Conservation (phyloP, 2,329 filamentous ascomycete species). For the Trichoderma asperellum region DNA sequence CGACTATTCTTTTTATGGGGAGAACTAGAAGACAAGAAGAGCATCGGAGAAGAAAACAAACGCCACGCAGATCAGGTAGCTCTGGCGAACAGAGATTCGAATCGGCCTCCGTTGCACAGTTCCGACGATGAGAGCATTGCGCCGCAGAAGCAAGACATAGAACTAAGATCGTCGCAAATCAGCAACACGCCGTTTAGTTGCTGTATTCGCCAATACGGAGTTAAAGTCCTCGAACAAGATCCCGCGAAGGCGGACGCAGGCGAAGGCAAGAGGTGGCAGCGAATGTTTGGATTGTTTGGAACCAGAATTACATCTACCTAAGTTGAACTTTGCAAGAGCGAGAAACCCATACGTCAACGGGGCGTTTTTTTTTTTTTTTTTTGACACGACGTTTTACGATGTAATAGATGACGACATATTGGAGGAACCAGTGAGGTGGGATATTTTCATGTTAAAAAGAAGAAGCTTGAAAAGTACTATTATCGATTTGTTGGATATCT, state of each 20-base stretch:
- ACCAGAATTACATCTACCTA: slow-evolving; percentile 55
- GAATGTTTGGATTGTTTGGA: slow-evolving; percentile 66
- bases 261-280: slow-evolving; percentile 58
- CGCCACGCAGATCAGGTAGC: slow-evolving; percentile 27
- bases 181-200: slow-evolving; percentile 68
- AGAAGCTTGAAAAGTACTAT: neutral
- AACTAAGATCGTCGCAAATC: slow-evolving; percentile 33
- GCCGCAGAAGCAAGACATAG: neutral
- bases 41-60: slow-evolving; percentile 37
- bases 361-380: too few species aligned
- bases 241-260: slow-evolving; percentile 51
- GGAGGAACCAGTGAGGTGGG: neutral
- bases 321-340: neutral
- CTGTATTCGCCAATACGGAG: slow-evolving; percentile 72
- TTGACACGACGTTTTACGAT: neutral
- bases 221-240: slow-evolving; percentile 50
- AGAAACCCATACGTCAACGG: neutral
- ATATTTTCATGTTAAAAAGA: neutral
- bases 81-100: slow-evolving; percentile 35
- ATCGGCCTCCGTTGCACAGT: slow-evolving; percentile 44
- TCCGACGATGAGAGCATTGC: slow-evolving; percentile 38
- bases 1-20: slow-evolving; percentile 83
- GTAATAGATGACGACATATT: neutral
- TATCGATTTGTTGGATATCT: slow-evolving; percentile 10
- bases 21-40: slow-evolving; percentile 74